Evolutionary conservation across 129 eudicot genomes (phyloP), one percentile per base, ranked within the genome.

Genomic region (Artemisia argyi): DNA sequence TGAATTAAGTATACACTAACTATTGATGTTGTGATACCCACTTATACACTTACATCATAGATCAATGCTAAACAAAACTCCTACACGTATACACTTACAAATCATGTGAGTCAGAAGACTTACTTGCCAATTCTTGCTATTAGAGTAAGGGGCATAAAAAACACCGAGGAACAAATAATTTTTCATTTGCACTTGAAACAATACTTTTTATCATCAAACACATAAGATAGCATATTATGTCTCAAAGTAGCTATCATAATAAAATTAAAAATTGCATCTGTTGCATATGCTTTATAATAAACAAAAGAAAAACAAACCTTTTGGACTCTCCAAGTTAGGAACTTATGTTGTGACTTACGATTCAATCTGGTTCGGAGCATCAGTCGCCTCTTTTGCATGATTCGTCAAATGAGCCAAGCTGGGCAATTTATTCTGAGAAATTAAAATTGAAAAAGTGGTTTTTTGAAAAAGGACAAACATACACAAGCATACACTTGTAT

Each of bases 351-450:
- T 24, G 92, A 87, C 73, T 79, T 89, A 19, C 78, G 79, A 67
- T 89, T 93, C 58, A 54, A 62, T 62, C 56, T 78, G 64, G 82
- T 82, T 68, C 78, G 87, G 65, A 63, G 20, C 67, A 53, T 82
- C 84, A 2, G 73, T 84, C 69, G 83, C 96, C 80, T 65, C 80
- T 48, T 18, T 65, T 55, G 96, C 90, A 39, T 68, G 75, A 71
- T 85, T 81, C n/a, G n/a, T n/a, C n/a, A n/a, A n/a, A n/a, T n/a
- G n/a, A n/a, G 95, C 92, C 92, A 93, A 16, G 90, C 87, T 96
- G 89, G 68, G 28, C 68, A 81, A 54, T 52, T 70, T 52, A 62
- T 24, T 35, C 39, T 19, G 20, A 70, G 5, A 53, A 62, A 20
- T 54, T 24, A 20, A 13, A 47, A 50, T 22, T 22, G 24, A 22